phyloP scores from a whole-genome alignment of 345 rosid genomes.

The Aurinia saxatilis region DNA sequence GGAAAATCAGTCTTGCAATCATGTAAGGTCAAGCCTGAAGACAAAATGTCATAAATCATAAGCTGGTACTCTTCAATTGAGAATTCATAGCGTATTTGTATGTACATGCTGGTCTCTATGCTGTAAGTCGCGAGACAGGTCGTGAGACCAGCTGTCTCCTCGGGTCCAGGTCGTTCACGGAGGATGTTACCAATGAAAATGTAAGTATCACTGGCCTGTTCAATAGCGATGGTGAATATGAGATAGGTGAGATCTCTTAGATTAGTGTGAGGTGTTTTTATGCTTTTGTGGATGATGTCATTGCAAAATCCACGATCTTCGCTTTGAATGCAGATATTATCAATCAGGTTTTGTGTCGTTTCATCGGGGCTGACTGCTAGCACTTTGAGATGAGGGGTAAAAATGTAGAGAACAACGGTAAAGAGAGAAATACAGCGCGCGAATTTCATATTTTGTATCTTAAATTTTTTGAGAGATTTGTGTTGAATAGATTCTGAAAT shows the following conservation, averaged over 20 bases:
- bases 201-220: slow-evolving; percentile 7
- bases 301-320: slow-evolving; percentile 8
- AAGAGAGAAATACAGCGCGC: background rate
- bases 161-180: background rate
- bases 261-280: background rate
- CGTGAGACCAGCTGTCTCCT: background rate
- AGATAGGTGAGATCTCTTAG: slow-evolving; percentile 4
- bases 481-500: slow-evolving; percentile 3
- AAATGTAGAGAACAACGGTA: background rate
- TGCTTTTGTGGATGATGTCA: background rate
- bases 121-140: slow-evolving; percentile 4
- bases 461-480: background rate
- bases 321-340: background rate
- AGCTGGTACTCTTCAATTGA: background rate
- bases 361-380: background rate
- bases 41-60: background rate
- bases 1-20: background rate
- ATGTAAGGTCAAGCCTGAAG: background rate
- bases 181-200: slow-evolving; percentile 10
- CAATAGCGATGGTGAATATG: background rate
- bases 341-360: slow-evolving; percentile 6
- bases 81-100: background rate
- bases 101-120: background rate
- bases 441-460: slow-evolving; percentile 6
- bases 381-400: background rate